phyloP scores from a whole-genome alignment of 1,284 basidiomycete genomes.

The Pholiota adiposa region DNA sequence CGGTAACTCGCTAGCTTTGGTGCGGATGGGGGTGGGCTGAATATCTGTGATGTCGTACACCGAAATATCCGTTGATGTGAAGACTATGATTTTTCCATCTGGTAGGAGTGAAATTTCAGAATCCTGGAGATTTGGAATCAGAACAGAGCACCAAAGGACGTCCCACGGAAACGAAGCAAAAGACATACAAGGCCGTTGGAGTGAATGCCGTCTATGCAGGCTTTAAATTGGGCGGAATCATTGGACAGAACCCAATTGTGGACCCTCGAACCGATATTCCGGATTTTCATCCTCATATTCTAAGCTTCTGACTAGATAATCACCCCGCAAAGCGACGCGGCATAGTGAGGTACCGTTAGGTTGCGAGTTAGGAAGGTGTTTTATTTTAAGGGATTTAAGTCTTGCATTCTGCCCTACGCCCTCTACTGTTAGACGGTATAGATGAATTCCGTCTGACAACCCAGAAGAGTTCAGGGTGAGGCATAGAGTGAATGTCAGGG shows the following conservation, averaged over 20 bases:
- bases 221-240: neutral
- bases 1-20: neutral
- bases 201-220: neutral
- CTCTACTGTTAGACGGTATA: neutral
- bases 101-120: neutral
- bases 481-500: neutral
- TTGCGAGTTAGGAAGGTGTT: neutral
- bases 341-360: neutral
- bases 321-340: neutral
- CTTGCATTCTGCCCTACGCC: neutral
- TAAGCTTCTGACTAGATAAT: neutral
- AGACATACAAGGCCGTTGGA: too few species aligned
- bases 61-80: neutral
- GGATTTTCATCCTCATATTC: neutral
- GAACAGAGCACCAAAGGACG: too few species aligned
- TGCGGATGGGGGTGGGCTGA: neutral
- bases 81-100: neutral
- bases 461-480: neutral
- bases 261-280: neutral
- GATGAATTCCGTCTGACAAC: neutral
- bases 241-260: neutral
- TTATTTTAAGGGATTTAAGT: neutral
- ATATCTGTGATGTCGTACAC: neutral
- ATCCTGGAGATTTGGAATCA: neutral
- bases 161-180: too few species aligned